Evolutionary conservation across 192 early-diverging fungal species (phyloP).

Genomic region (Chytriomyces hyalinus): DNA sequence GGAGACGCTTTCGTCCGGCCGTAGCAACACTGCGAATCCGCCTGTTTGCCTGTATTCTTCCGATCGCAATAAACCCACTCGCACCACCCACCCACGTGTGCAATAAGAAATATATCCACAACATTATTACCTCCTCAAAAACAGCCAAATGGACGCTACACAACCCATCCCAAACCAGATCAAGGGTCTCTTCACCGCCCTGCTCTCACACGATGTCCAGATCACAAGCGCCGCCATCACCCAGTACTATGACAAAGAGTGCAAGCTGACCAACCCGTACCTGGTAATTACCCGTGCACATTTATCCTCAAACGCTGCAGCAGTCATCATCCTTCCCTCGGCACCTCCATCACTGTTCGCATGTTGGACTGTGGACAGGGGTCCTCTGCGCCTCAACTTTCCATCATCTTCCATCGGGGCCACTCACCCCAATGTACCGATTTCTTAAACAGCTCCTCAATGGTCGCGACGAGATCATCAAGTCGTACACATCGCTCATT

Average conservation of each 20-base stretch:
- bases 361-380: too few relatives aligned
- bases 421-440: too few relatives aligned
- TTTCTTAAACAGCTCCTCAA: slow-evolving; percentile 36
- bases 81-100: too few relatives aligned
- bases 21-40: too few relatives aligned
- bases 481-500: slow-evolving; percentile 45
- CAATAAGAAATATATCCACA: too few relatives aligned
- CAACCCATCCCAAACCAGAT: slow-evolving; percentile 14
- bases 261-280: slow-evolving; percentile 52
- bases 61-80: too few relatives aligned
- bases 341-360: too few relatives aligned
- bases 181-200: slow-evolving; percentile 22
- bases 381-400: too few relatives aligned
- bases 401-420: too few relatives aligned
- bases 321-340: not conserved
- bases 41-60: too few relatives aligned
- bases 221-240: slow-evolving; percentile 30
- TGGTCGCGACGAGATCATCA: slow-evolving; percentile 52
- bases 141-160: slow-evolving; percentile 26
- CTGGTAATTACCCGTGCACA: slow-evolving; percentile 32
- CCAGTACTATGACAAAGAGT: slow-evolving; percentile 38
- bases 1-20: too few relatives aligned
- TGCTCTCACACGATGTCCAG: slow-evolving; percentile 12
- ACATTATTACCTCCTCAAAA: not conserved
- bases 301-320: not conserved